These are phyloP conservation scores for Hymenoscyphus occultus DNA, from an alignment of 2,329 filamentous ascomycete species.

Conservation along the genomic window DNA sequence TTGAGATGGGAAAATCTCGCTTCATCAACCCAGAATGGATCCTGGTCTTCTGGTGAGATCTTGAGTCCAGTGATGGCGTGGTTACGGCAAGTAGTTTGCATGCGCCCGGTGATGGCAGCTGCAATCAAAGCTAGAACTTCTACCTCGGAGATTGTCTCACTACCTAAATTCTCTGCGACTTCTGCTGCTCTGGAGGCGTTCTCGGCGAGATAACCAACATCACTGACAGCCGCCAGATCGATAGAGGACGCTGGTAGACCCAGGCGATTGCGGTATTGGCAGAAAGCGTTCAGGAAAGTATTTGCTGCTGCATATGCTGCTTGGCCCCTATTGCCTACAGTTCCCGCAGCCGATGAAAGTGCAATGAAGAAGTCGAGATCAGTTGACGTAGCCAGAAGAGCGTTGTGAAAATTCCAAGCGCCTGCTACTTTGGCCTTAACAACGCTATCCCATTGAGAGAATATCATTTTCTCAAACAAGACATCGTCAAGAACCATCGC, in stretches of 20 bases:
- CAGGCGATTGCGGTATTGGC: conserved; percentile 21
- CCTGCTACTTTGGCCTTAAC: conserved; percentile 38
- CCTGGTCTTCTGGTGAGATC: conserved; percentile 15
- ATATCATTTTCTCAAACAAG: conserved; percentile 32
- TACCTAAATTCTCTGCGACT: conserved; percentile 20
- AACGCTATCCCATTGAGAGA: conserved; percentile 37
- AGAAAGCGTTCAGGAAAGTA: conserved; percentile 33
- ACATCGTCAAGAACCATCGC: conserved; percentile 33
- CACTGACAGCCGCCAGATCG: conserved; percentile 25
- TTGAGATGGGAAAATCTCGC: conserved; percentile 22
- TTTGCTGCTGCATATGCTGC: conserved; percentile 37
- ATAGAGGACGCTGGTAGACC: conserved; percentile 27
- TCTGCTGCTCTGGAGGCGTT: conserved; percentile 21
- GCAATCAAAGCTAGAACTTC: conserved; percentile 31
- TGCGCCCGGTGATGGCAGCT: conserved; percentile 29
- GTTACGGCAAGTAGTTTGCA: conserved; percentile 16
- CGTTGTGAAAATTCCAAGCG: conserved; percentile 29
- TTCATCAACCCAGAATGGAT: conserved; percentile 35
- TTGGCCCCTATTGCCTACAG: conserved; percentile 32
- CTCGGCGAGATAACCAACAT: conserved; percentile 35
- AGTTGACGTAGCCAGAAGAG: conserved; percentile 7
- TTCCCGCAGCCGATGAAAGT: conserved; percentile 24
- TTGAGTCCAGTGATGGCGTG: conserved; percentile 30
- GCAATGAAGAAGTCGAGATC: conserved; percentile 38
- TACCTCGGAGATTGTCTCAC: conserved; percentile 21